These are phyloP conservation scores for Paraphoma sp. DNA, from an alignment of 2,329 filamentous ascomycete species.

Conservation along the genomic window DNA sequence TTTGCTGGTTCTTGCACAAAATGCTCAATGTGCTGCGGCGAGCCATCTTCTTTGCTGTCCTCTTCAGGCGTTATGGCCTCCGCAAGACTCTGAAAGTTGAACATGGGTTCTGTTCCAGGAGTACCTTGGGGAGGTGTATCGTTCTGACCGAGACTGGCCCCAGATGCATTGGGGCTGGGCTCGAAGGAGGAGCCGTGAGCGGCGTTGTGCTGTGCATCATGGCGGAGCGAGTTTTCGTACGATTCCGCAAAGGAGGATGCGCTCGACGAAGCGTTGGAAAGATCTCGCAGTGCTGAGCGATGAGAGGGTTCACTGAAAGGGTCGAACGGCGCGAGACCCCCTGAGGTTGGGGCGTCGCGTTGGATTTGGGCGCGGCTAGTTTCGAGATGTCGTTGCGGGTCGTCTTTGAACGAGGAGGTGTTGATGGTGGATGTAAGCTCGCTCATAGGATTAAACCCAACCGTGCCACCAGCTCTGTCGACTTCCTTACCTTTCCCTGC, in stretches of 20 bases:
- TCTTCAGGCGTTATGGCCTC: slow-evolving; percentile 77
- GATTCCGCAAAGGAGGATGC: slow-evolving; percentile 79
- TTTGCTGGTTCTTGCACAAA: slow-evolving; percentile 14
- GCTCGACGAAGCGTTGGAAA: slow-evolving; percentile 86
- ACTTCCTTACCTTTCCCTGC: slow-evolving; percentile 58
- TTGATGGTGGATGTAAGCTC: slow-evolving; percentile 54
- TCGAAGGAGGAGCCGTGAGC: slow-evolving; percentile 55
- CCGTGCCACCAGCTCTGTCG: slow-evolving; percentile 47
- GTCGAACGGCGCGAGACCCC: slow-evolving; percentile 54
- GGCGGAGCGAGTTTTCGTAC: slow-evolving; percentile 47
- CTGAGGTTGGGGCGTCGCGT: slow-evolving; percentile 41
- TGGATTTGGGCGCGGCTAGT: slow-evolving; percentile 53
- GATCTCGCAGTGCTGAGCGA: slow-evolving; percentile 77
- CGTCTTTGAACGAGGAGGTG: slow-evolving; percentile 39
- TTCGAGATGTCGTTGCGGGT: slow-evolving; percentile 55
- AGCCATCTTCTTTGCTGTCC: slow-evolving; percentile 50
- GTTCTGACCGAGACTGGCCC: slow-evolving; percentile 49
- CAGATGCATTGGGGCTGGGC: slow-evolving; percentile 61
- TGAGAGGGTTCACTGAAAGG: slow-evolving; percentile 49
- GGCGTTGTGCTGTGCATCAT: slow-evolving; percentile 34
- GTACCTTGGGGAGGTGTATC: slow-evolving; percentile 46
- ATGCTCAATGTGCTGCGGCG: slow-evolving; percentile 51
- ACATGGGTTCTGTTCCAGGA: slow-evolving; percentile 75
- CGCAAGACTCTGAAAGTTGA: slow-evolving; percentile 88
- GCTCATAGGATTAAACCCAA: slow-evolving; percentile 50